Conservation (phyloP, 768 basidiomycete genomes). For the Suillus americanus region DNA sequence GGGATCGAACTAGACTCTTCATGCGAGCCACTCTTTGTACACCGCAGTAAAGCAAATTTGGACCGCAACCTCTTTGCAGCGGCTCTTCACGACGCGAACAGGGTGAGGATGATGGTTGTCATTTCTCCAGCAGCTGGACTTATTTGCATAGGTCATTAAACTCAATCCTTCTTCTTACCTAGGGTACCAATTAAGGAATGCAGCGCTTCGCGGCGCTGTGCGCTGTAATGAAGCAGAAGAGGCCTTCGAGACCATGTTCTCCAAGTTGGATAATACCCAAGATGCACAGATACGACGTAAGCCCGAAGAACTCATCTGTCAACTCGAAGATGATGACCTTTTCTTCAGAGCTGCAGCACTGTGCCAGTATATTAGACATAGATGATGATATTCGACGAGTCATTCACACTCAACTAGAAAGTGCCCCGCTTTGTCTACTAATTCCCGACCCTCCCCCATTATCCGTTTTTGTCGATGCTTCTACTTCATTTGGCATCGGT, state of each 20-base stretch:
- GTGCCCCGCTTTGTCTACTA: neutral
- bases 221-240: neutral
- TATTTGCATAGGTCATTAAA: neutral
- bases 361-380: too few species aligned
- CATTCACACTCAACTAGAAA: neutral
- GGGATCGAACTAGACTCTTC: neutral
- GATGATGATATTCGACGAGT: neutral
- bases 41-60: neutral
- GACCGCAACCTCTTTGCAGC: neutral
- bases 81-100: neutral
- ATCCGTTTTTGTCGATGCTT: slow-evolving; percentile 40
- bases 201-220: neutral
- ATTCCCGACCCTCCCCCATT: slow-evolving; percentile 9
- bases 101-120: neutral
- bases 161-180: neutral
- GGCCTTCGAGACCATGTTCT: neutral
- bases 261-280: neutral
- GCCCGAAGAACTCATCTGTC: too few species aligned
- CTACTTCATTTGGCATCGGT: slow-evolving; percentile 41
- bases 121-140: neutral
- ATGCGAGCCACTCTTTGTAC: neutral
- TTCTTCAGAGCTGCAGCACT: neutral
- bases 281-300: neutral
- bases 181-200: neutral
- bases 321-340: neutral